A percentile compares a stretch with the other conserved stretches of the same genome.
These are phyloP conservation scores for Apiotrichum akiyoshidainum DNA, from an alignment of 1,284 basidiomycete genomes.

Conservation along the genomic window DNA sequence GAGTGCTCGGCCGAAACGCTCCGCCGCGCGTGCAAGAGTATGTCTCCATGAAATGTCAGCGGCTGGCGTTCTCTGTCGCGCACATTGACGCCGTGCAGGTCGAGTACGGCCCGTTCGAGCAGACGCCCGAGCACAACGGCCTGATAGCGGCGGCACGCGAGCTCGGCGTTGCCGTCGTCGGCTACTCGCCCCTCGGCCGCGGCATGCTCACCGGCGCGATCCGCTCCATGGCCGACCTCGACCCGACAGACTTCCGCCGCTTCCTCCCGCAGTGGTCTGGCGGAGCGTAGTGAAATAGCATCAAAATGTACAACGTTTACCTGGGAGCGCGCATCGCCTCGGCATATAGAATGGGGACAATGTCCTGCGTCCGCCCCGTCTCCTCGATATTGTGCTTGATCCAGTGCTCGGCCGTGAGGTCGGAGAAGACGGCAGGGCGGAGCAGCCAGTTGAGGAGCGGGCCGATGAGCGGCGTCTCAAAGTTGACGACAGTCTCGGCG, in stretches of 20 bases:
- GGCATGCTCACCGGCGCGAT: slow-evolving; percentile 47
- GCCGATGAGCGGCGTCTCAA: no score
- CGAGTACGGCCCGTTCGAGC: slow-evolving; percentile 50
- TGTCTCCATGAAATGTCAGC: neutral
- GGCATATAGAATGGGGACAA: no score
- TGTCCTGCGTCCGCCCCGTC: no score
- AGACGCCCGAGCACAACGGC: slow-evolving; percentile 49
- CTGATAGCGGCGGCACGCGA: slow-evolving; percentile 49
- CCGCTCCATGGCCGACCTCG: slow-evolving; percentile 27
- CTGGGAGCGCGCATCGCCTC: no score
- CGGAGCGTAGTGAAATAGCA: no score
- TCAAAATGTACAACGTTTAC: no score
- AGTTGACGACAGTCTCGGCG: no score
- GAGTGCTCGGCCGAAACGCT: slow-evolving; percentile 62
- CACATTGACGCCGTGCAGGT: slow-evolving; percentile 52
- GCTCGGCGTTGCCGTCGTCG: slow-evolving; percentile 48
- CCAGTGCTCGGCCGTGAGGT: no score
- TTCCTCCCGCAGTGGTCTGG: slow-evolving; percentile 42
- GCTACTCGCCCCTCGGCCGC: slow-evolving; percentile 46
- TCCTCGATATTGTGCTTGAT: no score
- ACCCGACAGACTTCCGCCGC: slow-evolving; percentile 35
- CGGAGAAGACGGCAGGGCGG: no score
- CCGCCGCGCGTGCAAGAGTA: slow-evolving; percentile 57
- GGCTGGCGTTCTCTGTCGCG: slow-evolving; percentile 38
- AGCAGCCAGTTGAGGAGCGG: no score